Percentiles rank a stretch among this genome's conserved stretches.
These are phyloP conservation scores for Ophiostoma himal-ulmi DNA, from an alignment of 2,329 filamentous ascomycete genomes.

Conservation along the genomic window DNA sequence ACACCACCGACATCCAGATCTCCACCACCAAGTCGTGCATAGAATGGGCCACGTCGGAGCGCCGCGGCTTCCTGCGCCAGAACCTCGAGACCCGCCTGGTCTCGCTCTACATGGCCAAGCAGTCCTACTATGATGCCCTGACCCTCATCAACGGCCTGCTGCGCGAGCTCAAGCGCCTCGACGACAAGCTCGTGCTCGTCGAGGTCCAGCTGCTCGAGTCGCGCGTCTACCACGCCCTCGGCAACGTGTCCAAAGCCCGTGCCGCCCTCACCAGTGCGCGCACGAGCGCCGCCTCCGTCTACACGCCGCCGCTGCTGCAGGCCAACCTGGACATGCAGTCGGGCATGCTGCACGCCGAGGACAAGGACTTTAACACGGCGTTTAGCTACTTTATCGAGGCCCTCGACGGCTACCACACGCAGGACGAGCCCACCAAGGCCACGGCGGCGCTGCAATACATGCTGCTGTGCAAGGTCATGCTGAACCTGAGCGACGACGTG, in stretches of 20 bases:
- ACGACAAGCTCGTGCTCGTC: constrained; percentile 96
- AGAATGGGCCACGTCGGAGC: constrained; percentile 95
- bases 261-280: constrained; percentile 90
- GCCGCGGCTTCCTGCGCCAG: constrained; percentile 92
- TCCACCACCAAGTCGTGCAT: constrained; percentile 97
- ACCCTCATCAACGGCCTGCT: constrained; percentile 94
- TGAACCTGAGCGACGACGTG: constrained; percentile 94
- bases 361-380: constrained; percentile 97
- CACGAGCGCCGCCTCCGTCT: constrained; percentile 92
- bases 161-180: constrained; percentile 92
- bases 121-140: constrained; percentile 94
- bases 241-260: constrained; percentile 92
- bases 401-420: constrained; percentile 89
- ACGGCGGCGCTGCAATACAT: constrained; percentile 98
- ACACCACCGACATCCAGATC: constrained; percentile 91
- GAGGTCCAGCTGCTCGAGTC: constrained; percentile 98
- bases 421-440: constrained; percentile 83
- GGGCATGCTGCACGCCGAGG: constrained; percentile 96
- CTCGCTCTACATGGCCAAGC: constrained; percentile 90
- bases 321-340: constrained; percentile 98
- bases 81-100: constrained; percentile 96
- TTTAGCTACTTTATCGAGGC: constrained; percentile 99
- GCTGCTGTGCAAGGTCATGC: constrained; percentile 99
- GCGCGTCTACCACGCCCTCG: constrained; percentile 91
- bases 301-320: constrained; percentile 91